Conservation (phyloP, 352 stramenopile genomes). For the Phytophthora capsici region DNA sequence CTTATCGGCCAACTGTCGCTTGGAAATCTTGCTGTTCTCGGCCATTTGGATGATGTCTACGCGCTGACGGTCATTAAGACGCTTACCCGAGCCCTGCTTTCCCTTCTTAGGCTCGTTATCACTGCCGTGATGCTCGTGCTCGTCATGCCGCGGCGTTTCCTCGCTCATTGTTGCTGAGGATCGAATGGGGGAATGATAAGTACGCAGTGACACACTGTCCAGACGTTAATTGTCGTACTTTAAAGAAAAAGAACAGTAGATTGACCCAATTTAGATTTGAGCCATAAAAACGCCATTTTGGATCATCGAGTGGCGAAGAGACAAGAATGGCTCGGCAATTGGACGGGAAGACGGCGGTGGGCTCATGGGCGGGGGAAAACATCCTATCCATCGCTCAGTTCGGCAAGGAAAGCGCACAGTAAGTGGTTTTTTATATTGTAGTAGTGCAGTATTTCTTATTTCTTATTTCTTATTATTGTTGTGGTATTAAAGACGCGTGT, state of each 20-base stretch:
- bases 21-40: slow-evolving; percentile 80
- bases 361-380: slow-evolving; percentile 74
- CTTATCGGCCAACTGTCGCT: slow-evolving; percentile 77
- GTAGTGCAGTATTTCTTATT: background rate
- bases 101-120: slow-evolving; percentile 52
- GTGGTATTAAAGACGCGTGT: slow-evolving; percentile 54
- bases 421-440: background rate
- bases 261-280: background rate
- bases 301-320: slow-evolving; percentile 13
- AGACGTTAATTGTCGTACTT: slow-evolving; percentile 1
- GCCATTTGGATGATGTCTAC: slow-evolving; percentile 87
- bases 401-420: slow-evolving; percentile 75
- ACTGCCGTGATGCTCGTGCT: background rate
- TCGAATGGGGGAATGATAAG: slow-evolving; percentile 4
- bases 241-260: background rate
- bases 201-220: background rate
- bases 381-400: slow-evolving; percentile 86
- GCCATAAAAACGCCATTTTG: background rate
- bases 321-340: slow-evolving; percentile 42
- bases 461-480: slow-evolving; percentile 3
- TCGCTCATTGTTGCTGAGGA: no score
- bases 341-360: slow-evolving; percentile 63
- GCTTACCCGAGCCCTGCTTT: slow-evolving; percentile 74
- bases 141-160: slow-evolving; percentile 7
- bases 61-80: slow-evolving; percentile 82